Base-by-base conservation (phyloP, 305 asterid species). In the Petunia hybrid region DNA sequence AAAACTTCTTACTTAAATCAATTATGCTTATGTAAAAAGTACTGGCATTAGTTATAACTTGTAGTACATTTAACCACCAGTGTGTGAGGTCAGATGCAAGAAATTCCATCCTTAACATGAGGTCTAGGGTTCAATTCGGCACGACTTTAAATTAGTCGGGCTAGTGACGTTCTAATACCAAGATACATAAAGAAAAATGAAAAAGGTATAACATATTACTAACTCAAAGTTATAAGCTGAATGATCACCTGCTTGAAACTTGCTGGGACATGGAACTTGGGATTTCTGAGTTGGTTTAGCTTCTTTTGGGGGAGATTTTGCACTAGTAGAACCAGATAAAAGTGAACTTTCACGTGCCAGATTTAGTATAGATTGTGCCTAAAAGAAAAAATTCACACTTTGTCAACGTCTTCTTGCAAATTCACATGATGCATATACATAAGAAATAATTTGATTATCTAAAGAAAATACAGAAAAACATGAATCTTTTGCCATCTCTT, bases 351-450 rank as follows among this genome's bases (percentile, higher is more conserved):
- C 16, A 80, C 81, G 66, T 83, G 78, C 38, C 51, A 75, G 2
- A 75, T 75, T 42, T 14, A 75, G n/a, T 6, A 75, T 13, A 43
- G n/a, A 55, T 57, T 69, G 57, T 69, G 5, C 76, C 77, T 75
- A 53, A 2, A 7, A 2, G 4, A 12, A 40, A 40, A 40, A 5
- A 4, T 16, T 42, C 10, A 12, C 35, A 66, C 4, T 5, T 14
- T 6, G 4, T 38, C 51, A 66, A 39, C 12, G 10, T 66, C 9
- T 46, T 3, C 2, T 10, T 39, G 9, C 12, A 71, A 71, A 0
- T 46, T 5, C 10, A 45, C 0, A 10, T 4, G 4, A 16, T 31
- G n/a, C 7, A 48, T 1, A 8, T 10, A 9, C 31, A 22, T 36
- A 22, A 31, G 14, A 46, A 65, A 65, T 65, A 65, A 8, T 8